Percentiles rank a stretch among this genome's conserved stretches.
phyloP scores from a whole-genome alignment of 441 rosid species.

The Bruguiera hainesii region DNA sequence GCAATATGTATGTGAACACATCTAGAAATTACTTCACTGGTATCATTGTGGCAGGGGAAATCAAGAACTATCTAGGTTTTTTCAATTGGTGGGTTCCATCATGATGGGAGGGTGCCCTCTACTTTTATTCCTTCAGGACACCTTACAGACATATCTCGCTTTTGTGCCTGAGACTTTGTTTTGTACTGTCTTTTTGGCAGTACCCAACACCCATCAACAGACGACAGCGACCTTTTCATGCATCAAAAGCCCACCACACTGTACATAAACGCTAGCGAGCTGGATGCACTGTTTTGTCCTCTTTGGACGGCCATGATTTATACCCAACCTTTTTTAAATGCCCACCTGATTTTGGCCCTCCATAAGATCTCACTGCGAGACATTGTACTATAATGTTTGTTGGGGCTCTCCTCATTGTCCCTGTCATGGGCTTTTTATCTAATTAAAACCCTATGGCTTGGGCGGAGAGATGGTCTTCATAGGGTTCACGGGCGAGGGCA shows the following conservation, averaged over 20 bases:
- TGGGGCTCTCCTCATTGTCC: neutral
- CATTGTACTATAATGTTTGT: neutral
- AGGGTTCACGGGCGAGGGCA: constrained; percentile 27
- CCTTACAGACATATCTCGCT: constrained; percentile 19
- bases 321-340: neutral
- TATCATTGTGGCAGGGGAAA: no score
- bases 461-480: constrained; percentile 12
- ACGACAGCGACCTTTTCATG: constrained; percentile 35
- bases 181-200: constrained; percentile 13
- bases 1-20: no score
- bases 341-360: constrained; percentile 27
- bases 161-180: constrained; percentile 19
- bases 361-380: constrained; percentile 23
- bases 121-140: constrained; percentile 18
- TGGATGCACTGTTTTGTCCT: constrained; percentile 43
- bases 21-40: no score
- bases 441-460: neutral
- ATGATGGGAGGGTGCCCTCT: neutral
- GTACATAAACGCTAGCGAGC: constrained; percentile 21
- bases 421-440: no score
- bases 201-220: constrained; percentile 36
- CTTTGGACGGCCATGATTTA: constrained; percentile 41
- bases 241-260: constrained; percentile 17
- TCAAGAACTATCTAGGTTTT: no score
- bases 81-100: constrained; percentile 8